These are phyloP conservation scores for Calonectria pteridis DNA, from an alignment of 2,329 filamentous ascomycete genomes.

Conservation along the genomic window DNA sequence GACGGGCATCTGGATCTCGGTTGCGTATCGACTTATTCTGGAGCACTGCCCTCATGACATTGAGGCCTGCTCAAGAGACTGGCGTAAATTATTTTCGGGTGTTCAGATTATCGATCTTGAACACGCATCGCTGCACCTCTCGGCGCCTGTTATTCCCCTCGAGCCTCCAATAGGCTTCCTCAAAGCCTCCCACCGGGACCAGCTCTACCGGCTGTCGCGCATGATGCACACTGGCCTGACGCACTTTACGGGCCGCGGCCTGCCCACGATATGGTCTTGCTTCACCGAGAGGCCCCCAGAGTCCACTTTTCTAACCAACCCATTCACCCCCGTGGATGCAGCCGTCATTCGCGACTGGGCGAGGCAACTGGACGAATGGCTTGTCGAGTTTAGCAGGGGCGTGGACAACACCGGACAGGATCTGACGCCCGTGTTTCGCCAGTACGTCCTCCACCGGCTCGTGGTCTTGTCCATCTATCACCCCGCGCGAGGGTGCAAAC, in stretches of 20 bases:
- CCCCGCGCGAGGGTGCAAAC: conserved; percentile 14
- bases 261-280: conserved; percentile 59
- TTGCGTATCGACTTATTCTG: conserved; percentile 56
- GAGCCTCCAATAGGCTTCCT: conserved; percentile 53
- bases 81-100: conserved; percentile 55
- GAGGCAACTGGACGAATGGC: conserved; percentile 18
- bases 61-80: conserved; percentile 54
- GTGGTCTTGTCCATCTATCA: conserved; percentile 20
- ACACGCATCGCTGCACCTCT: conserved; percentile 57
- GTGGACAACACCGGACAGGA: conserved; percentile 2
- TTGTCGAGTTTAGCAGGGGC: conserved; percentile 14
- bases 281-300: conserved; percentile 33
- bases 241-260: conserved; percentile 55
- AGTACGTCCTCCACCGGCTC: conserved; percentile 14
- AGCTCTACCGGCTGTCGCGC: conserved; percentile 55
- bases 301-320: background rate
- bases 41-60: conserved; percentile 55
- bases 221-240: conserved; percentile 60
- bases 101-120: conserved; percentile 57
- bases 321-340: conserved; percentile 15
- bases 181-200: conserved; percentile 53
- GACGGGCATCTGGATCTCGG: conserved; percentile 58
- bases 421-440: conserved; percentile 3
- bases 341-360: conserved; percentile 23
- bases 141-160: conserved; percentile 55